These are phyloP conservation scores for Pythium vanterpoolii DNA, from an alignment of 352 stramenopile species.

Conservation along the genomic window DNA sequence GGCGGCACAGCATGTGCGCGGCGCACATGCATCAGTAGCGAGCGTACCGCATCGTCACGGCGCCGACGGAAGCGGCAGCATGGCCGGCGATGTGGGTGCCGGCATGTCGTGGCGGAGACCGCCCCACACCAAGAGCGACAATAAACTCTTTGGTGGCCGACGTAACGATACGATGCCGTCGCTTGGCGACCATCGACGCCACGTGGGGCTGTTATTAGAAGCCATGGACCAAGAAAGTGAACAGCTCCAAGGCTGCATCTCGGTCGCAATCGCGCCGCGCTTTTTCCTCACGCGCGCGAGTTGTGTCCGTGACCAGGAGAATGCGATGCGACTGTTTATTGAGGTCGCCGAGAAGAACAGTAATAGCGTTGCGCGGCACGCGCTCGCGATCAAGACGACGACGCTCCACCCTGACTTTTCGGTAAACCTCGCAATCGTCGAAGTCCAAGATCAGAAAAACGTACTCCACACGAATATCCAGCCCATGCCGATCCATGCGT, in stretches of 20 bases:
- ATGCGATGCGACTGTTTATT: constrained; percentile 7
- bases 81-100: too few relatives aligned
- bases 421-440: constrained; percentile 27
- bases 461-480: neutral
- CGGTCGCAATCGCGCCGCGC: constrained; percentile 20
- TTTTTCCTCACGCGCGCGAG: constrained; percentile 27
- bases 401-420: constrained; percentile 14
- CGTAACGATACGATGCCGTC: constrained; percentile 14
- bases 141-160: constrained; percentile 15
- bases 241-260: constrained; percentile 22
- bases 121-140: neutral
- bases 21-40: neutral
- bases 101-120: too few relatives aligned
- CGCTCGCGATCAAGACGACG: constrained; percentile 6
- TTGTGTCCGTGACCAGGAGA: constrained; percentile 12
- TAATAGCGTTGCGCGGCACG: neutral
- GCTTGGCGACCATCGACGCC: constrained; percentile 9
- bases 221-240: constrained; percentile 11
- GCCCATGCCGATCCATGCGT: constrained; percentile 5
- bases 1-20: neutral
- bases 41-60: neutral
- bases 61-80: neutral
- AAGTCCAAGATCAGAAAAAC: constrained; percentile 5
- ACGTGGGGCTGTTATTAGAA: constrained; percentile 21
- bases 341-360: constrained; percentile 6